Percentiles rank a stretch among this genome's conserved stretches.
Evolutionary conservation across 441 rosid genomes (phyloP).

Genomic region (Jatropha podagrica): DNA sequence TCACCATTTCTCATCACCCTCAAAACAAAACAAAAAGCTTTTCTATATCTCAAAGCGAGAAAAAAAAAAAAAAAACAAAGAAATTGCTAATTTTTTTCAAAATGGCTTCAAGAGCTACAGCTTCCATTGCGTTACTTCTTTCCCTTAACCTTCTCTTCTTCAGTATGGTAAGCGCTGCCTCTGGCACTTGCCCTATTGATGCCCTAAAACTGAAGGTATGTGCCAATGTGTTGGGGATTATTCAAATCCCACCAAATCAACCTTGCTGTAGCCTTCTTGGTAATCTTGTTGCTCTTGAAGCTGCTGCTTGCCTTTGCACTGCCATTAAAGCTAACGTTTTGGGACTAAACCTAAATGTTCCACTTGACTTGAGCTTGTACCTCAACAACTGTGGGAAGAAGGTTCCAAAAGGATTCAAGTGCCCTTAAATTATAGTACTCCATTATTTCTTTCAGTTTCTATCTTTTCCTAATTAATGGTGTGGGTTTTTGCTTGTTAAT

Average conservation of each 20-base stretch:
- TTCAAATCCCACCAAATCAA: background rate
- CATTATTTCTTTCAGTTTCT: no score
- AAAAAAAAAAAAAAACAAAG: background rate
- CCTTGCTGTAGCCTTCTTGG: background rate
- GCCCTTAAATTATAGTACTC: background rate
- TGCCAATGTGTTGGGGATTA: background rate
- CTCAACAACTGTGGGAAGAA: background rate
- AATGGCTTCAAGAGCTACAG: conserved; percentile 9
- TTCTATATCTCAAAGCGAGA: background rate
- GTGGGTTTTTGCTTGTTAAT: no score
- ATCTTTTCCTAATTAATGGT: no score
- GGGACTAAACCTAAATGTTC: background rate
- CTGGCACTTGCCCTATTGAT: conserved; percentile 45
- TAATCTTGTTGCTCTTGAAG: background rate
- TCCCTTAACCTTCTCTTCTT: background rate
- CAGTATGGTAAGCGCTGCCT: background rate
- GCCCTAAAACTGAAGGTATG: conserved; percentile 28
- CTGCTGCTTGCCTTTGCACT: conserved; percentile 60
- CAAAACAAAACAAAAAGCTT: background rate
- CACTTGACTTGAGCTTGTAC: background rate
- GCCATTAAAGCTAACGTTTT: background rate
- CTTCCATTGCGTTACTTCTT: conserved; percentile 9
- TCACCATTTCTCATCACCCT: background rate
- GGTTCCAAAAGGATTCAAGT: background rate
- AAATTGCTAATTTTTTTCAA: background rate